Evolutionary conservation across 2,329 filamentous ascomycete genomes (phyloP).

Genomic region (Lachnellula occidentalis): DNA sequence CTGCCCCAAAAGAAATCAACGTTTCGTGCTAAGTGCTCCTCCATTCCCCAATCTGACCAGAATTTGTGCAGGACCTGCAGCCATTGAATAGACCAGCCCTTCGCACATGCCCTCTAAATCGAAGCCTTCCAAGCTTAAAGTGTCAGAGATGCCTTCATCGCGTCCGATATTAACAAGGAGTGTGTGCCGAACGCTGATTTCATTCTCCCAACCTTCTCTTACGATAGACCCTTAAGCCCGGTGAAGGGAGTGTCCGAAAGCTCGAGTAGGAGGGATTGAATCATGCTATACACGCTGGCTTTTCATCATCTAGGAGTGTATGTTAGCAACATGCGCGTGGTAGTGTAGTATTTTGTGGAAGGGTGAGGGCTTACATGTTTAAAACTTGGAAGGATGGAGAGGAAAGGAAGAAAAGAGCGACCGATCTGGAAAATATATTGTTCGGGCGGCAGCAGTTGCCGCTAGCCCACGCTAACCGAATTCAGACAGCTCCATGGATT

Average conservation of each 20-base stretch:
- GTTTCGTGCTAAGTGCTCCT: neutral
- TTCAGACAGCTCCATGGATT: conserved; percentile 20
- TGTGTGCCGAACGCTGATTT: conserved; percentile 99
- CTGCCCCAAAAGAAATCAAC: neutral
- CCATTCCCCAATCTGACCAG: neutral
- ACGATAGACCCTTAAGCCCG: conserved; percentile 84
- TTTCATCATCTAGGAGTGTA: conserved; percentile 87
- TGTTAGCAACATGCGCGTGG: conserved; percentile 29
- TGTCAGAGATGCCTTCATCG: conserved; percentile 96
- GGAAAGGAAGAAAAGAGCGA: conserved; percentile 38
- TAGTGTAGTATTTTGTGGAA: conserved; percentile 1
- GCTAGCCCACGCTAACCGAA: conserved; percentile 18
- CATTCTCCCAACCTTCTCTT: conserved; percentile 67
- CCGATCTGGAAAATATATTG: conserved; percentile 32
- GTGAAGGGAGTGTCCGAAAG: conserved; percentile 77
- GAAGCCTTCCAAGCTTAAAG: conserved; percentile 49
- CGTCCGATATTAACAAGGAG: conserved; percentile 97
- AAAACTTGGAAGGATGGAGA: conserved; percentile 99
- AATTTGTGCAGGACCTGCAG: neutral
- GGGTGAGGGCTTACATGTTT: conserved; percentile 66
- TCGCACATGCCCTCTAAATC: neutral
- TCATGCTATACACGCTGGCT: conserved; percentile 95
- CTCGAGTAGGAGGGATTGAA: conserved; percentile 58
- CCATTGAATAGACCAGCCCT: neutral
- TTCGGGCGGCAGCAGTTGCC: conserved; percentile 8